phyloP scores from a whole-genome alignment of 176 grass and related monocot genomes.

The Oryza rufipogon region DNA sequence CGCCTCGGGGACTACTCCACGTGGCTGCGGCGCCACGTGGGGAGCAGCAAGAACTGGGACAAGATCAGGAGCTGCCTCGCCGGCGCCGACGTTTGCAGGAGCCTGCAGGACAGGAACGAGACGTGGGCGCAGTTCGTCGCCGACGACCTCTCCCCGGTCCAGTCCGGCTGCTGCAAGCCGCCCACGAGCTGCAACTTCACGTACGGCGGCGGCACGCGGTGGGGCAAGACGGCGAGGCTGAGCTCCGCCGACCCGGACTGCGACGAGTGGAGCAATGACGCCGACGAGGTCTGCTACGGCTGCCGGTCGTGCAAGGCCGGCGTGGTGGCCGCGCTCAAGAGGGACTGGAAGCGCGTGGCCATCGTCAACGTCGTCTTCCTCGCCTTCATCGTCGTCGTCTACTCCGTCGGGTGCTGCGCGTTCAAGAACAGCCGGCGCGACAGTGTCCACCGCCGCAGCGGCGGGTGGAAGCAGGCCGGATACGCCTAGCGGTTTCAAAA shows the following conservation, averaged over 20 bases:
- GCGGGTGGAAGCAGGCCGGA: constrained; percentile 36
- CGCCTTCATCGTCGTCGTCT: constrained; percentile 53
- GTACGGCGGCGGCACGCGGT: constrained; percentile 51
- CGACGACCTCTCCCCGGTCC: constrained; percentile 43
- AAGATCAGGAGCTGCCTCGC: constrained; percentile 50
- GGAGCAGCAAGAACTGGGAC: constrained; percentile 40
- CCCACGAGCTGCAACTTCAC: constrained; percentile 62
- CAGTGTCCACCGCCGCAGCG: constrained; percentile 22
- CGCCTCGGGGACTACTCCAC: constrained; percentile 50
- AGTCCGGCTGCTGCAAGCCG: constrained; percentile 86
- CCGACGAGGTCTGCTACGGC: constrained; percentile 56
- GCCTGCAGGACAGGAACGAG: constrained; percentile 12
- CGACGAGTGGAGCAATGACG: constrained; percentile 55
- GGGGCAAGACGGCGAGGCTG: constrained; percentile 28
- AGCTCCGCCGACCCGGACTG: constrained; percentile 50
- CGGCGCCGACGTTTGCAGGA: constrained; percentile 47
- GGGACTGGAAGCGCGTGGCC: constrained; percentile 67
- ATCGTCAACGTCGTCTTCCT: constrained; percentile 63
- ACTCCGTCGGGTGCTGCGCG: constrained; percentile 45
- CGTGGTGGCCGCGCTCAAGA: constrained; percentile 48
- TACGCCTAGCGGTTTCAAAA: not conserved
- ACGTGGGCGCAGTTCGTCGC: constrained; percentile 5
- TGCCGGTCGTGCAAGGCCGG: constrained; percentile 74
- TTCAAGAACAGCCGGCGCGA: constrained; percentile 63
- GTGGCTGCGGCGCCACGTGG: constrained; percentile 55